Base-by-base conservation (phyloP, 2,329 filamentous ascomycete genomes). In the Didymella pinodella region DNA sequence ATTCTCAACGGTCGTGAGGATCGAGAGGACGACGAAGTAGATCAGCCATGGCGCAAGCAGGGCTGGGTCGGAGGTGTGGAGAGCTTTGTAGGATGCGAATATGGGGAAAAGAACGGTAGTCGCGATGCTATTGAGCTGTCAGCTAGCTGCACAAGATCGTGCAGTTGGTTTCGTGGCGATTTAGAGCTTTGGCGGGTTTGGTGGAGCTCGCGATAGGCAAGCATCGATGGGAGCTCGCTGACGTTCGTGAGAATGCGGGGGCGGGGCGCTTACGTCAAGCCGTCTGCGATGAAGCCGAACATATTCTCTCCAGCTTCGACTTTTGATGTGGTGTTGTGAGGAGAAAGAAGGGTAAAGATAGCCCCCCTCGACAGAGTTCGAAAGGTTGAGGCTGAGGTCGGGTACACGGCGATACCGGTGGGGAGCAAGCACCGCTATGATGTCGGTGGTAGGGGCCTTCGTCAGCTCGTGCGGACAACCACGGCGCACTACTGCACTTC, bases 21-120 rank as follows among this genome's bases (percentile, higher is more conserved):
- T 89, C 61, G 91, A 91, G 65, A 97, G 86, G 25, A 97, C 92
- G 61, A 97, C 92, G 90, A 94, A 99, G 85, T 98, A 99, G 90
- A 98, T 98, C 66, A 98, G 86, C 95, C 95, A 99, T 88, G 94
- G 94, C 64, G 92, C 92, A 60, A 97, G 85, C 75, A 96, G 88
- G 36, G 92, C 89, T 2, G 93, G 93, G 77, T 97, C 92, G 51
- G 90, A 90, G 16, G 92, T 93, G 80, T 95, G 94, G 74, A 99
- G 90, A 48, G 95, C 94, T 83, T 98, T 98, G 85, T 97, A 98
- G 65, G 94, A 97, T 67, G 94, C 93, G 81, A 97, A 98, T 64
- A 97, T 88, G 50, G 95, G 95, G 76, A 98, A 96, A 75, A 97
- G 88, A 75, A 96, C 93, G 56, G 93, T 96, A 59, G 91, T 88